Conservation (phyloP, 2,329 filamentous ascomycete genomes). For the Diaporthe eres region DNA sequence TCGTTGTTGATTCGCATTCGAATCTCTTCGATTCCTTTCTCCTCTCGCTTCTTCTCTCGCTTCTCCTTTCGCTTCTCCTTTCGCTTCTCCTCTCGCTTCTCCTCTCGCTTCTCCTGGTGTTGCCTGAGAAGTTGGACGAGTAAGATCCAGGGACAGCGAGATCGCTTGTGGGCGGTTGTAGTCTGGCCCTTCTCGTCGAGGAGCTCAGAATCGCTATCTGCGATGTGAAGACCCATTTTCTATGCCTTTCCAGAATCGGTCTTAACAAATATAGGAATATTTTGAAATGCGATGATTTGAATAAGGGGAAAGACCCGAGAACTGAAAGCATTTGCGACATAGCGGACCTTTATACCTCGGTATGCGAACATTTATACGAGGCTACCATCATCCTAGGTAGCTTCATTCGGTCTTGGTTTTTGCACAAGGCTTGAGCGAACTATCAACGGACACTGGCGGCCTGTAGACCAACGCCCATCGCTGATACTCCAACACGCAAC, state of each 20-base stretch:
- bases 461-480: background rate
- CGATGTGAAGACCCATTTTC: background rate
- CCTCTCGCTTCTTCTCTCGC: background rate
- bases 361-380: background rate
- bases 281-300: background rate
- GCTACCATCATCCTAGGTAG: background rate
- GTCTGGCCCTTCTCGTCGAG: slow-evolving; percentile 1
- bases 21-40: background rate
- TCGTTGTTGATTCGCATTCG: background rate
- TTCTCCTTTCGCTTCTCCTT: background rate
- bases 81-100: background rate
- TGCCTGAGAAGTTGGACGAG: background rate
- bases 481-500: background rate
- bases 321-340: background rate
- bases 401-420: background rate
- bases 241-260: background rate
- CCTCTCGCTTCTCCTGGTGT: background rate
- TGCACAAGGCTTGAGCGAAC: slow-evolving; percentile 1
- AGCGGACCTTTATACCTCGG: background rate
- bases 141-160: background rate
- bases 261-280: background rate
- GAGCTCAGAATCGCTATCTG: background rate
- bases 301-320: background rate
- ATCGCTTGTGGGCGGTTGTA: background rate
- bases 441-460: background rate